A percentile compares a stretch with the other conserved stretches of the same genome.
Conservation (phyloP, 2,329 filamentous ascomycete species). For the Eurotiales sp. region DNA sequence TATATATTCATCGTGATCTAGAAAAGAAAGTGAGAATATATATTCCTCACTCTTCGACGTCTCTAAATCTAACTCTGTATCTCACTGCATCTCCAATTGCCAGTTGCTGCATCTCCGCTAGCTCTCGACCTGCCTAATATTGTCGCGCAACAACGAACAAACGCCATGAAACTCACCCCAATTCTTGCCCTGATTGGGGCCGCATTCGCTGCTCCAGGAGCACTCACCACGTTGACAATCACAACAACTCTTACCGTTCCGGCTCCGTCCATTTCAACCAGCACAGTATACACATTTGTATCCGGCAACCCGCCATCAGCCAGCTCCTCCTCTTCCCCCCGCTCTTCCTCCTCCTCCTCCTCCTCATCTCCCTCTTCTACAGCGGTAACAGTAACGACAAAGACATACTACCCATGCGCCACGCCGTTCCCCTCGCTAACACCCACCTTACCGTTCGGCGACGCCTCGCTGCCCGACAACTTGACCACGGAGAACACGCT, state of each 20-base stretch:
- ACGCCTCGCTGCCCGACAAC: constrained; percentile 3
- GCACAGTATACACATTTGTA: constrained; percentile 10
- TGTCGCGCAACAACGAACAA: background rate
- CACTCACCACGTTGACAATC: background rate
- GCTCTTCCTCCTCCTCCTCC: too few relatives aligned
- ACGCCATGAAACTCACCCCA: background rate
- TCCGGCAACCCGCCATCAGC: constrained; percentile 9
- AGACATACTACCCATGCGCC: constrained; percentile 9
- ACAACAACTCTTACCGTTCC: constrained; percentile 10
- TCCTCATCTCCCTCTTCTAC: background rate
- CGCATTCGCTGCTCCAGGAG: constrained; percentile 4
- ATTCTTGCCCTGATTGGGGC: background rate
- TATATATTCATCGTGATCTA: background rate
- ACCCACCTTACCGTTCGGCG: constrained; percentile 8
- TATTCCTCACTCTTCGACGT: background rate
- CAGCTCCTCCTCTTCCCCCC: background rate
- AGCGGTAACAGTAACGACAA: background rate
- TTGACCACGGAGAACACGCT: constrained; percentile 7
- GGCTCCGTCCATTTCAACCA: constrained; percentile 1
- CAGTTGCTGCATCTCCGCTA: too few relatives aligned
- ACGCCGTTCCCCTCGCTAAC: constrained; percentile 10
- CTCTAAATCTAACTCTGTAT: too few relatives aligned
- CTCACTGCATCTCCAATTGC: too few relatives aligned
- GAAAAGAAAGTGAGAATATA: background rate
- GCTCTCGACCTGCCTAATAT: too few relatives aligned